Evolutionary conservation across 2,329 filamentous ascomycete genomes (phyloP), one percentile per base, ranked within the genome.

Genomic region (Macrophomina pseudophaseolina): DNA sequence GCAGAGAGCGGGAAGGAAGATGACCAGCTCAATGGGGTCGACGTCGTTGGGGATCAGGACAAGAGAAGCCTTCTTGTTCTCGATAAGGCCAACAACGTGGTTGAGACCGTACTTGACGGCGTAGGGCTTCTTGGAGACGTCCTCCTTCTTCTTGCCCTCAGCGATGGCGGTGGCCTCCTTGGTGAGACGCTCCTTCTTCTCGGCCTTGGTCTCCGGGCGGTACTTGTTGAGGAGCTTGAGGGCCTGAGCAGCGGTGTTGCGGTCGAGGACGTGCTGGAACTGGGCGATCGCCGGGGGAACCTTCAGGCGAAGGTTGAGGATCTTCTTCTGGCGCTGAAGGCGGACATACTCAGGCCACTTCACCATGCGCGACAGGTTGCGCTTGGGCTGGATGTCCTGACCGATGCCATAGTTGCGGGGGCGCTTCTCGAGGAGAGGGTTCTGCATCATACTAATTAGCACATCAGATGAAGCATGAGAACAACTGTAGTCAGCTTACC

Each of bases 141-240:
- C 94, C 89, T 99, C 96, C 92, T 98, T 98, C 92, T 98, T 99
- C 92, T 98, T 97, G 84, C 96, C 95, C 84, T 98, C 94, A 82
- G 93, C 90, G 82, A 99, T 89, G 79, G 95, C 96, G 77, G 94
- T 97, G 72, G 96, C 95, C 89, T 99, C 95, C 89, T 97, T 93
- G 82, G 92, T 89, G 73, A 99, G 88, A 85, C 95, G 93, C 88
- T 99, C 96, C 90, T 98, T 99, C 93, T 99, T 99, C 91, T 98
- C 94, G 77, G 87, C 86, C 90, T 97, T 98, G 84, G 92, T 96
- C 89, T 99, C 95, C 74, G 95, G 95, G 78, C 94, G 93, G 91
- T 99, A 99, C 89, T 99, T 99, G 92, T 97, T 97, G 81, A 99
- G 92, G 80, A 99, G 91, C 90, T 98, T 98, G 89, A 99, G 95